Evolutionary conservation across 371 early-diverging fungal species (phyloP).

Genomic region (Actinomortierella ambigua): DNA sequence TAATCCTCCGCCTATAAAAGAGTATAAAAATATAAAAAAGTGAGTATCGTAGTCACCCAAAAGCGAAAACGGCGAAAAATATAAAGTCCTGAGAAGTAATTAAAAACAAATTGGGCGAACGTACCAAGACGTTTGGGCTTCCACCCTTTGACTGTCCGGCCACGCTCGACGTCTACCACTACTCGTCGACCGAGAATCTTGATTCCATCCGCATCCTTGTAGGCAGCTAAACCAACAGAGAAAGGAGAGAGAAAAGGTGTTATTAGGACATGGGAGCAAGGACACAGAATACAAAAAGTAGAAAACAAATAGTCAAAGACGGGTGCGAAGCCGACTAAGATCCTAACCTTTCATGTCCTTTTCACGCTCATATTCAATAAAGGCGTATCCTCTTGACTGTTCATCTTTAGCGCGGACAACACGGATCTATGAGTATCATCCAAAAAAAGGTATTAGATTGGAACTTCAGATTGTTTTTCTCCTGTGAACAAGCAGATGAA

Average conservation of each 20-base stretch:
- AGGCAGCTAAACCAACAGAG: slow-evolving; percentile 63
- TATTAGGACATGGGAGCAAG: too few species aligned
- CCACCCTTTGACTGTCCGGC: slow-evolving; percentile 96
- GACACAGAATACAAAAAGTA: too few species aligned
- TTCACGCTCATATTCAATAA: slow-evolving; percentile 95
- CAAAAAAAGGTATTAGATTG: neutral
- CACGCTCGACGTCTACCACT: slow-evolving; percentile 96
- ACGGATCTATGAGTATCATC: slow-evolving; percentile 57
- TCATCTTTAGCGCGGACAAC: slow-evolving; percentile 71
- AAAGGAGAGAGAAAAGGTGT: slow-evolving; percentile 9
- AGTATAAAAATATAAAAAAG: neutral
- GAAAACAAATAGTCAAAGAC: slow-evolving; percentile 1
- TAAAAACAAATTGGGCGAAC: slow-evolving; percentile 4
- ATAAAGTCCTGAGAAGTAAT: neutral
- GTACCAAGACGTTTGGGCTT: slow-evolving; percentile 82
- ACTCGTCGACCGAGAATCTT: slow-evolving; percentile 86
- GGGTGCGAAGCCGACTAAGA: slow-evolving; percentile 3
- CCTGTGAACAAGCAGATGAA: neutral
- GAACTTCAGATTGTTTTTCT: neutral
- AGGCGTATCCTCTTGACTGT: slow-evolving; percentile 92
- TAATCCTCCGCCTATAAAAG: slow-evolving; percentile 82
- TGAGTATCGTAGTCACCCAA: neutral
- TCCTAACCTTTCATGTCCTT: slow-evolving; percentile 80
- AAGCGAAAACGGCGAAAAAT: neutral
- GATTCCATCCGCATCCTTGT: slow-evolving; percentile 89